phyloP scores from a whole-genome alignment of 2,329 filamentous ascomycete genomes.

The Epichloe bromicola region DNA sequence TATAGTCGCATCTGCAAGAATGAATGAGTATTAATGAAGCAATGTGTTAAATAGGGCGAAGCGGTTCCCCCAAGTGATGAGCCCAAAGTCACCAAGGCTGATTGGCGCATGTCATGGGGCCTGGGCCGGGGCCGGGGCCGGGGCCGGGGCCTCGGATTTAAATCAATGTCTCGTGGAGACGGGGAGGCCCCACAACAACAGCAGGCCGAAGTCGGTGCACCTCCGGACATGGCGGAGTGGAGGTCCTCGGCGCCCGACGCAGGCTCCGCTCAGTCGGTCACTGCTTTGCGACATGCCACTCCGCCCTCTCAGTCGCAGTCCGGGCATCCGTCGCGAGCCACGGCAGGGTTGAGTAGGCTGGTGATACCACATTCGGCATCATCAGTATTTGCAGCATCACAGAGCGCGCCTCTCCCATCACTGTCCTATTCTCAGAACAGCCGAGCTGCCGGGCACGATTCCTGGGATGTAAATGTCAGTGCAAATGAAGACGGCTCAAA shows the following conservation, averaged over 20 bases:
- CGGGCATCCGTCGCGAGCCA: conserved; percentile 3
- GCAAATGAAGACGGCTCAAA: conserved; percentile 11
- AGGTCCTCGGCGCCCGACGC: neutral
- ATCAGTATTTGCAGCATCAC: neutral
- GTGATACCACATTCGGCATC: conserved; percentile 6
- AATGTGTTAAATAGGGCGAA: conserved; percentile 21
- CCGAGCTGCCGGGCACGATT: neutral
- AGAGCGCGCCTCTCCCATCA: neutral
- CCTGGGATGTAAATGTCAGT: neutral
- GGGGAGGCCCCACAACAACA: conserved; percentile 11
- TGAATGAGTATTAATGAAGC: conserved; percentile 20
- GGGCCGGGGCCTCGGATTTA: conserved; percentile 25
- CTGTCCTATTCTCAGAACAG: neutral
- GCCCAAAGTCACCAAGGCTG: conserved; percentile 23
- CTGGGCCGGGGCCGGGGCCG: conserved; percentile 10
- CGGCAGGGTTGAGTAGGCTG: conserved; percentile 6
- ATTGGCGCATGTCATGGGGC: conserved; percentile 33
- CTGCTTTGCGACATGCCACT: neutral
- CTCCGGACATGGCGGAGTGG: neutral
- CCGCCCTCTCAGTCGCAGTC: neutral
- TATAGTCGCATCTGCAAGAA: conserved; percentile 14
- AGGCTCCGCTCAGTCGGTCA: neutral
- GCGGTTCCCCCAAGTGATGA: conserved; percentile 21
- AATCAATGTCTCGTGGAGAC: conserved; percentile 14
- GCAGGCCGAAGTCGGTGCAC: conserved; percentile 2